Percentiles rank a stretch among this genome's conserved stretches.
These are phyloP conservation scores for Auricularia auricula-judae DNA, from an alignment of 768 basidiomycete genomes.

Conservation along the genomic window DNA sequence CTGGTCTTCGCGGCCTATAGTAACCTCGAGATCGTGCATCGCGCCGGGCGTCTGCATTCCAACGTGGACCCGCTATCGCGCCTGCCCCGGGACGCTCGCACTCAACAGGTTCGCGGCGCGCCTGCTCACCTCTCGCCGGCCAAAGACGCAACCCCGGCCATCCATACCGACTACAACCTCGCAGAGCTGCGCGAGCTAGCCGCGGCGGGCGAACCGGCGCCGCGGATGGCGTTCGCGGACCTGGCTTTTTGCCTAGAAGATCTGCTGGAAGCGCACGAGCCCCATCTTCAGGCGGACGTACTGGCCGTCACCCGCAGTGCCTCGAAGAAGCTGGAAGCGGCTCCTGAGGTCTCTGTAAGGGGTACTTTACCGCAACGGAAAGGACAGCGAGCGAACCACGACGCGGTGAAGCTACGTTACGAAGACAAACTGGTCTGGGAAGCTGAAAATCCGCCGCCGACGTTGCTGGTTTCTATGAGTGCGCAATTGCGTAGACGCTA, in stretches of 20 bases:
- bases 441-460: not conserved
- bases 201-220: not conserved
- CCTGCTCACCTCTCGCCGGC: not conserved
- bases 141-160: not conserved
- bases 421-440: not conserved
- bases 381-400: not conserved
- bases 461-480: not conserved
- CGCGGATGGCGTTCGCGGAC: not conserved
- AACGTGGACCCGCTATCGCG: conserved; percentile 9
- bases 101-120: not conserved
- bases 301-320: not conserved
- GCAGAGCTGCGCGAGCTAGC: not conserved
- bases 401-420: not conserved
- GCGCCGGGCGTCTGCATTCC: conserved; percentile 9
- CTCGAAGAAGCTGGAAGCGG: not conserved
- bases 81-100: not conserved
- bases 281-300: not conserved
- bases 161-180: not conserved
- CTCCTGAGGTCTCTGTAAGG: not conserved
- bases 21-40: conserved; percentile 6
- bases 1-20: conserved; percentile 6
- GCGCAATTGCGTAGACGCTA: not conserved
- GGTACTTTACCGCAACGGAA: not conserved
- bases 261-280: not conserved
- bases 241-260: not conserved